Conservation (phyloP, 345 rosid species). For the Eutrema yunnanense region DNA sequence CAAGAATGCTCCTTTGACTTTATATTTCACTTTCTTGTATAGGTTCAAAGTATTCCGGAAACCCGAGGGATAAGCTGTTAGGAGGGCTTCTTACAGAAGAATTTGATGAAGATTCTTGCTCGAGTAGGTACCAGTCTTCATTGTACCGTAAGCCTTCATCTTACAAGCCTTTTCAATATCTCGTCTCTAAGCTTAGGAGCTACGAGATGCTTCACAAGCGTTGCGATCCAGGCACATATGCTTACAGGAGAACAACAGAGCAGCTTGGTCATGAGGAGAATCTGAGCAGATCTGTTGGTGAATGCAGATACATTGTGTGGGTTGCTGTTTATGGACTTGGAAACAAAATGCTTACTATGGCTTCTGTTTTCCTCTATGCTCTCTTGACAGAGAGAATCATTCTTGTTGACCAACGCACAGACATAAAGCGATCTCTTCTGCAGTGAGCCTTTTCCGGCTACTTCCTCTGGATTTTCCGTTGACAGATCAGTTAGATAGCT, state of each 20-base stretch:
- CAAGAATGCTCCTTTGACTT: not conserved
- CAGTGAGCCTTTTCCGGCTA: slow-evolving; percentile 44
- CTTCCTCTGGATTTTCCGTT: slow-evolving; percentile 45
- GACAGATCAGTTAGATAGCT: slow-evolving; percentile 25
- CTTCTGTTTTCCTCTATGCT: slow-evolving; percentile 60
- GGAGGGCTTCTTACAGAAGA: slow-evolving; percentile 43
- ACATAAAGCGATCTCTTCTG: slow-evolving; percentile 50
- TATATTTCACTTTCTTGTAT: not conserved
- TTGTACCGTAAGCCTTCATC: slow-evolving; percentile 34
- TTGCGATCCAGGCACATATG: slow-evolving; percentile 47
- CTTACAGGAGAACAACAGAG: slow-evolving; percentile 37
- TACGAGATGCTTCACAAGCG: slow-evolving; percentile 54
- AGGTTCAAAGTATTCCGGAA: slow-evolving; percentile 24
- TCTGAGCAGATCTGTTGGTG: slow-evolving; percentile 8
- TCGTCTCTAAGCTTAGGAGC: slow-evolving; percentile 43
- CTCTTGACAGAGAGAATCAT: slow-evolving; percentile 52
- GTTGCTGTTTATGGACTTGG: slow-evolving; percentile 49
- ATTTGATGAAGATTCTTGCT: slow-evolving; percentile 40
- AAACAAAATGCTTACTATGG: slow-evolving; percentile 46
- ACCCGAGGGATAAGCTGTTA: slow-evolving; percentile 23
- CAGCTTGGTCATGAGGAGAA: slow-evolving; percentile 13
- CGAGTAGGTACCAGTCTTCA: slow-evolving; percentile 42
- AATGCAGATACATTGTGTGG: slow-evolving; percentile 54
- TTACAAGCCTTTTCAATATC: slow-evolving; percentile 43
- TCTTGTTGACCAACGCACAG: slow-evolving; percentile 48